phyloP scores from a whole-genome alignment of 768 basidiomycete genomes.

The Suillus hirtellus region DNA sequence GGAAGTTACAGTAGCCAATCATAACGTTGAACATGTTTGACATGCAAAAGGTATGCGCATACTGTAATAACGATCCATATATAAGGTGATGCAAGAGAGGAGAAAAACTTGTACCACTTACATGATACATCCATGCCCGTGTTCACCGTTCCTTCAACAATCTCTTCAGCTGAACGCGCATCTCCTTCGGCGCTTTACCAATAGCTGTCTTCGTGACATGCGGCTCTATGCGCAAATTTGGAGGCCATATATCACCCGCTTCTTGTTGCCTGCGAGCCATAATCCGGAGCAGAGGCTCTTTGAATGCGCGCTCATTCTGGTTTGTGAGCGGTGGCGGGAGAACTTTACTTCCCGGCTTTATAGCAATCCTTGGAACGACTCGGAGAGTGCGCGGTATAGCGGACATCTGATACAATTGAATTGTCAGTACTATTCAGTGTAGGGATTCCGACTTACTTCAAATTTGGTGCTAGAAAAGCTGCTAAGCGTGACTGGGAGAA shows the following conservation, averaged over 20 bases:
- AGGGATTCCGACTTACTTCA: constrained; percentile 1
- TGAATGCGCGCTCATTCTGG: constrained; percentile 27
- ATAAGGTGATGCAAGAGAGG: neutral
- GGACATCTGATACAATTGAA: neutral
- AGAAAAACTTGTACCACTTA: neutral
- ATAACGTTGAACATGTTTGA: too few species aligned
- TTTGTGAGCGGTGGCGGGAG: constrained; percentile 35
- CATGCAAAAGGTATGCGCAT: too few species aligned
- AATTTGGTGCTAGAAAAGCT: neutral
- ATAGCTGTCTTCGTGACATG: constrained; percentile 40
- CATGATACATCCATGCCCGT: neutral
- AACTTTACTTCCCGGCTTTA: constrained; percentile 22
- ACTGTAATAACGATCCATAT: neutral
- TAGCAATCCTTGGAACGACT: constrained; percentile 37
- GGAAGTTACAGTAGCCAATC: too few species aligned
- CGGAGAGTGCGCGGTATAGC: constrained; percentile 28
- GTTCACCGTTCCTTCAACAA: constrained; percentile 38
- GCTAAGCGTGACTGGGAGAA: neutral
- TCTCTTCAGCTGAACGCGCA: constrained; percentile 40
- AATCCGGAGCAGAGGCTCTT: constrained; percentile 41
- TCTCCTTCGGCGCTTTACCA: constrained; percentile 38
- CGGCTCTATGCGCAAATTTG: constrained; percentile 53
- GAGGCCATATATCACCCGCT: constrained; percentile 43
- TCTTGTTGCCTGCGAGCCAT: constrained; percentile 42
- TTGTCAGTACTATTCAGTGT: neutral